phyloP scores from a whole-genome alignment of 2,329 filamentous ascomycete genomes.

The Paecilomyces variotii region DNA sequence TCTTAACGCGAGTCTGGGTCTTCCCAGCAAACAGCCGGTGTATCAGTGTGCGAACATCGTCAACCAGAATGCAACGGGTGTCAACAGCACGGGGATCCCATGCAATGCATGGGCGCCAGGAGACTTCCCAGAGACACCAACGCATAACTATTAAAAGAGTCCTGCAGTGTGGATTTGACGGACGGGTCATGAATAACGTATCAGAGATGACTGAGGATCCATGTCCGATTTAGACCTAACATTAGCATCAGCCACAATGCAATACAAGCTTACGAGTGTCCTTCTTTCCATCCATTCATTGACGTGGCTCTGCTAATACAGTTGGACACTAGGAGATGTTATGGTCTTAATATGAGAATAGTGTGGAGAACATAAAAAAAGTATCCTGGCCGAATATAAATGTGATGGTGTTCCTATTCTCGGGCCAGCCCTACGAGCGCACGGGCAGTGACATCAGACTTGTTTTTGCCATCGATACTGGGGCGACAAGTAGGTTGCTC shows the following conservation, averaged over 20 bases:
- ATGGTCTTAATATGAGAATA: background rate
- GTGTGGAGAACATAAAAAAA: background rate
- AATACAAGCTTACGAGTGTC: background rate
- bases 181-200: background rate
- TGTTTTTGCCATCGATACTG: background rate
- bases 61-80: constrained; percentile 2
- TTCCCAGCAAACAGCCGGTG: constrained; percentile 31
- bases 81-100: constrained; percentile 12
- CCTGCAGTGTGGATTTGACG: background rate
- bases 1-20: constrained; percentile 23
- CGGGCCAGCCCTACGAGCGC: background rate
- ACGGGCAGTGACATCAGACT: background rate
- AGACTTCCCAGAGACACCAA: constrained; percentile 8
- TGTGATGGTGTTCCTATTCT: background rate
- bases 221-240: background rate
- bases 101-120: constrained; percentile 19
- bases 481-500: background rate
- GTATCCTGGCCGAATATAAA: background rate
- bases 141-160: constrained; percentile 1
- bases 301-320: background rate
- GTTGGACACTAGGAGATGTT: no score
- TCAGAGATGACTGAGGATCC: background rate
- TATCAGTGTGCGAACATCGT: constrained; percentile 38
- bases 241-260: background rate
- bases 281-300: background rate